A percentile compares a stretch with the other conserved stretches of the same genome.
Conservation (phyloP, 108 stramenopile genomes). For the Chaetoceros muelleri region DNA sequence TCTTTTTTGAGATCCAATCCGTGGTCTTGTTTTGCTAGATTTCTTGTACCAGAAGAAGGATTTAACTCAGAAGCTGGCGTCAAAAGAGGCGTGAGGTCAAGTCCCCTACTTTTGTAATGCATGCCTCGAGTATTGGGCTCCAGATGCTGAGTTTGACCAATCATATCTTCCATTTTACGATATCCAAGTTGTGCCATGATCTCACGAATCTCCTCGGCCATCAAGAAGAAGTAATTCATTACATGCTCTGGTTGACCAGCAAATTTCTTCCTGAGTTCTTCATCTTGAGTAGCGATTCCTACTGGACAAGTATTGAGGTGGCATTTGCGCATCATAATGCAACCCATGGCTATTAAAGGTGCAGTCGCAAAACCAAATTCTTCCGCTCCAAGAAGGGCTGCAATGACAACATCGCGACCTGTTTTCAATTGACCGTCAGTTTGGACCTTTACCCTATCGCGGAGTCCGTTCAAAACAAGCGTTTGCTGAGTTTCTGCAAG, state of each 20-base stretch:
- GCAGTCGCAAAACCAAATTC: slow-evolving; percentile 92
- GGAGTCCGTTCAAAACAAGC: slow-evolving; percentile 83
- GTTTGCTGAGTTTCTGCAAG: slow-evolving; percentile 95
- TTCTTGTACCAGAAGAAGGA: slow-evolving; percentile 69
- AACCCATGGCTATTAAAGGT: slow-evolving; percentile 90
- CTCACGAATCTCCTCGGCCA: slow-evolving; percentile 93
- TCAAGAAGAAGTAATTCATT: slow-evolving; percentile 91
- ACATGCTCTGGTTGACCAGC: slow-evolving; percentile 96
- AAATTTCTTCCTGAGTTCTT: slow-evolving; percentile 90
- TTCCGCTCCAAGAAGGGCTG: slow-evolving; percentile 86
- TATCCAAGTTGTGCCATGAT: slow-evolving; percentile 94
- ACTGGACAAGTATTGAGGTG: slow-evolving; percentile 96
- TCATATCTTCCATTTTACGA: slow-evolving; percentile 89
- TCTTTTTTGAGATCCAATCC: slow-evolving; percentile 78
- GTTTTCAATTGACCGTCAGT: slow-evolving; percentile 94
- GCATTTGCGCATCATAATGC: slow-evolving; percentile 96
- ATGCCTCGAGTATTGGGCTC: slow-evolving; percentile 80
- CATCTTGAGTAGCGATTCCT: slow-evolving; percentile 95
- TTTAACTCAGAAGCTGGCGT: slow-evolving; percentile 90
- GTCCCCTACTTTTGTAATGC: slow-evolving; percentile 93
- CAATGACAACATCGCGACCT: slow-evolving; percentile 90
- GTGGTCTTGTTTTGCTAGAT: slow-evolving; percentile 76
- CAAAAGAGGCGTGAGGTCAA: slow-evolving; percentile 88
- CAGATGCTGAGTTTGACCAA: slow-evolving; percentile 91
- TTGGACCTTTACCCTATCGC: slow-evolving; percentile 85